Evolutionary conservation across 2,329 filamentous ascomycete species (phyloP).

Genomic region (Didymella segeticola): DNA sequence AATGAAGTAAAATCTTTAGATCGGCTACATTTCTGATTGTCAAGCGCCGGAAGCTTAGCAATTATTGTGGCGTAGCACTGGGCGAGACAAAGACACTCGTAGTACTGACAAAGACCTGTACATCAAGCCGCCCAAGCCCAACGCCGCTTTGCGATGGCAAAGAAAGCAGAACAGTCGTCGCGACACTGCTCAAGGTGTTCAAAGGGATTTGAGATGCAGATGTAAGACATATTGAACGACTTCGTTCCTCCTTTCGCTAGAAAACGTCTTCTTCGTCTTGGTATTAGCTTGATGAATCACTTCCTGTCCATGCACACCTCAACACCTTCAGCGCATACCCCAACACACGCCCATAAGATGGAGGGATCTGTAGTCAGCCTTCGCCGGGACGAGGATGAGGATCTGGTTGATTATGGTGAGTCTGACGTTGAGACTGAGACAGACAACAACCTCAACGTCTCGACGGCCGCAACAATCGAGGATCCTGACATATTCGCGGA

Average conservation of each 20-base stretch:
- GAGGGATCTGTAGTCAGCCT: neutral
- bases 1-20: neutral
- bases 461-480: neutral
- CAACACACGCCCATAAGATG: neutral
- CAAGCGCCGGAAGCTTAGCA: neutral
- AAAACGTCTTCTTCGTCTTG: neutral
- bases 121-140: neutral
- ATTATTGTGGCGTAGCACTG: neutral
- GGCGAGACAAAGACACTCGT: neutral
- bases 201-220: neutral
- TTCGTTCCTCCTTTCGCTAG: neutral
- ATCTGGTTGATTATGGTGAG: constrained; percentile 10
- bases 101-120: neutral
- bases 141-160: neutral
- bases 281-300: neutral
- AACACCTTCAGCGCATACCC: neutral
- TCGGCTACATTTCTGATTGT: neutral
- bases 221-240: neutral
- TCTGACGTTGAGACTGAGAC: neutral
- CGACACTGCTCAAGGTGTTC: neutral
- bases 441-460: neutral
- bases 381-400: neutral
- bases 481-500: neutral
- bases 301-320: neutral
- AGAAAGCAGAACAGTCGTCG: neutral